Evolutionary conservation across 768 basidiomycete genomes (phyloP), one percentile per base, ranked within the genome.

Genomic region (Galerina marginata): DNA sequence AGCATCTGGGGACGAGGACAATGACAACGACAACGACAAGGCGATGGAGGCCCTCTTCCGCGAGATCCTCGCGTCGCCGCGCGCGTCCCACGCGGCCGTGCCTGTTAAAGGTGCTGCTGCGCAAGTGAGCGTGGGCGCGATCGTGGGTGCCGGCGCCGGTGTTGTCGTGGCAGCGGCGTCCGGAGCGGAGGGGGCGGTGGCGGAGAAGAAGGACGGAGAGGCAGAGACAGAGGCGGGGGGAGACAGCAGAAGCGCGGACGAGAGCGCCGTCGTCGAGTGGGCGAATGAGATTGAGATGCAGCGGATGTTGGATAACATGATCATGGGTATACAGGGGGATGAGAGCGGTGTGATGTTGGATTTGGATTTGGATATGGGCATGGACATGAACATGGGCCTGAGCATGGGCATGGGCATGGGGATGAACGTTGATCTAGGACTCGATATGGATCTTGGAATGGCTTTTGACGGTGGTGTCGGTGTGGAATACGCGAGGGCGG

Each of bases 11-110:
- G 7, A 7, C 29, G 63, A 23, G 48, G 60, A 52, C 43, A 63
- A 65, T 52, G 63, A 44, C 44, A 54, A 64, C 71, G 86, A 85
- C 70, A 78, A 79, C 56, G 77, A 85, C 72, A 86, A 88, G 74
- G 77, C 83, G 62, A 89, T 90, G 85, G 87, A 90, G 65, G 80
- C 81, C 65, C 78, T 90, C 73, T 80, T 90, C 80, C 81, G 84
- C 63, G 87, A 90, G 75, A 88, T 91, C 75, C 82, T 89, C 77
- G 71, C 82, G 62, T 81, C 85, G 63, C 76, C 79, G 69, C 67
- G 72, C 51, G 67, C 74, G 51, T 29, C 71, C 66, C 60, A 68
- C 65, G 61, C 69, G 60, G 59, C 60, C 63, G 58, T 65, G 64
- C 65, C 59, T 65, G 36, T 54, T 64, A 50, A 44, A 51, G 50